Percentiles rank a stretch among this genome's conserved stretches.
phyloP scores from a whole-genome alignment of 352 stramenopile species.

The Peronospora belbahrii region DNA sequence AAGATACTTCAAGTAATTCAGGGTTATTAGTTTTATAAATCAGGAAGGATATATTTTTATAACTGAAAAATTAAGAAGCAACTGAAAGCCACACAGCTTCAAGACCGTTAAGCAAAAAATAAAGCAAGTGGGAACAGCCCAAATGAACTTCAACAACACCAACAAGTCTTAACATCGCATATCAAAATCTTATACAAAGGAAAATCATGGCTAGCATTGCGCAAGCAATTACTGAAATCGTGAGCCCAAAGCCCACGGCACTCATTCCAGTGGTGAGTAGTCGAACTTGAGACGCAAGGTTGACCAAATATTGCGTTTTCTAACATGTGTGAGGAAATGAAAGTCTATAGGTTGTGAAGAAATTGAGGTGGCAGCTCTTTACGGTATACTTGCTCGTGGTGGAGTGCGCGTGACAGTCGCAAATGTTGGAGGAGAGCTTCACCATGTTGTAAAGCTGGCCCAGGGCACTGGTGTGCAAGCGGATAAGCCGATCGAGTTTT shows the following conservation, averaged over 20 bases:
- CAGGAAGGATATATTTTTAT: too few relatives aligned
- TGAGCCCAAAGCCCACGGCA: conserved; percentile 52
- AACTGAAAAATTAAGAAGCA: too few relatives aligned
- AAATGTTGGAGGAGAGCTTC: conserved; percentile 33
- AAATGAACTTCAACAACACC: too few relatives aligned
- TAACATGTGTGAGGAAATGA: neutral
- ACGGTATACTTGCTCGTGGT: conserved; percentile 42
- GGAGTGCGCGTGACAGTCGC: conserved; percentile 62
- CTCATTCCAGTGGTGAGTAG: conserved; percentile 48
- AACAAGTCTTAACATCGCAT: too few relatives aligned
- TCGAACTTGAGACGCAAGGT: conserved; percentile 1
- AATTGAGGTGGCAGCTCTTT: conserved; percentile 52
- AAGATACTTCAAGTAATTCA: too few relatives aligned
- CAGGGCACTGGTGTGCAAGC: conserved; percentile 49
- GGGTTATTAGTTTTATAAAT: too few relatives aligned
- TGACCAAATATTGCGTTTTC: neutral
- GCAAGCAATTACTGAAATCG: conserved; percentile 46
- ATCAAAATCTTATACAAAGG: conserved; percentile 1
- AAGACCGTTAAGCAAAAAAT: too few relatives aligned
- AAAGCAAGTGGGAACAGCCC: too few relatives aligned
- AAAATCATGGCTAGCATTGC: conserved; percentile 38
- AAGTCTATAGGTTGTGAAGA: conserved; percentile 56
- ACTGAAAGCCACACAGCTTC: too few relatives aligned
- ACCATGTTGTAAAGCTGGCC: conserved; percentile 49
- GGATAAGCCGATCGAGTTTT: conserved; percentile 59